phyloP scores from a whole-genome alignment of 768 basidiomycete species.

The Lactarius vividus region DNA sequence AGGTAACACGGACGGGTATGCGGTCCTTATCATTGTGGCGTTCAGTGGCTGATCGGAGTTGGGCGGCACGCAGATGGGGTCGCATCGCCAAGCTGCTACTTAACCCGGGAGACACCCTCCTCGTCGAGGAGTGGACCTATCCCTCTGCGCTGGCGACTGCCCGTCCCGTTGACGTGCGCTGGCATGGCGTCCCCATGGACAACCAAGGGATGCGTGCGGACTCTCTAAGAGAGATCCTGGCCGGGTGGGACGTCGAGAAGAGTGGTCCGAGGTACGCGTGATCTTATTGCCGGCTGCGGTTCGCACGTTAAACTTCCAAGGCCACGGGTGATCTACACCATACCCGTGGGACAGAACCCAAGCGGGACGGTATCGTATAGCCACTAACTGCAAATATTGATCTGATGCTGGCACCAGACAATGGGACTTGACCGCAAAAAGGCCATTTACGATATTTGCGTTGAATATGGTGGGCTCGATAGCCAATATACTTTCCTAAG shows the following conservation, averaged over 20 bases:
- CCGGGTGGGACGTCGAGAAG: slow-evolving; percentile 57
- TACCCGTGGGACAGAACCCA: slow-evolving; percentile 85
- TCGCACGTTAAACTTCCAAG: slow-evolving; percentile 35
- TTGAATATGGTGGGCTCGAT: slow-evolving; percentile 60
- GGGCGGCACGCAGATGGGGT: slow-evolving; percentile 41
- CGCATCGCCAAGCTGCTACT: slow-evolving; percentile 59
- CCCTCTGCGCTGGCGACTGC: slow-evolving; percentile 48
- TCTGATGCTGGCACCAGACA: slow-evolving; percentile 41
- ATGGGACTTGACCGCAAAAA: slow-evolving; percentile 65
- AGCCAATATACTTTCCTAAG: neutral
- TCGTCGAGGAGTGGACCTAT: slow-evolving; percentile 74
- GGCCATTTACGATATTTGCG: slow-evolving; percentile 77
- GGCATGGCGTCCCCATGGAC: slow-evolving; percentile 66
- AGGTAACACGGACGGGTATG: slow-evolving; percentile 68
- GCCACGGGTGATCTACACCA: slow-evolving; percentile 69
- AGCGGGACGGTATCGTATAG: slow-evolving; percentile 60
- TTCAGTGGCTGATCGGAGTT: neutral
- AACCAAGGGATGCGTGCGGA: slow-evolving; percentile 64
- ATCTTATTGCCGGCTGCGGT: neutral
- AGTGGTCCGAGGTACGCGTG: neutral
- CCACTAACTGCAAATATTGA: neutral
- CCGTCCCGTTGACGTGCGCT: slow-evolving; percentile 41
- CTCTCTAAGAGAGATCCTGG: slow-evolving; percentile 55
- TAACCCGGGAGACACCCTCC: slow-evolving; percentile 60
- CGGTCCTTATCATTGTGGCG: neutral